Conservation (phyloP, 139 green algal species). For the Chlamydomonas urium region DNA sequence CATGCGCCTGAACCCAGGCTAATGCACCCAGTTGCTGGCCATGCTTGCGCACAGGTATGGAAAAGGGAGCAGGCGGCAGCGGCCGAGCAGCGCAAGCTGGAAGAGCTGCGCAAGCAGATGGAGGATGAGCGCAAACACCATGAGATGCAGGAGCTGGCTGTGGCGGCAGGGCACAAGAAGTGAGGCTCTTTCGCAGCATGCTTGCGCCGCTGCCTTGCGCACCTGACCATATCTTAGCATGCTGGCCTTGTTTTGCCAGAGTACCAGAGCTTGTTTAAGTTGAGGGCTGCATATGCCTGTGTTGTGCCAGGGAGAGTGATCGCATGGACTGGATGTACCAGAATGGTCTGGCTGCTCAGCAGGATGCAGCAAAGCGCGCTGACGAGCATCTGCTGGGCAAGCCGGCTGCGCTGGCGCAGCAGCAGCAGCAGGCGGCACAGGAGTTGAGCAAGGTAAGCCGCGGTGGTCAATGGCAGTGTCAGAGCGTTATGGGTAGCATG, state of each 20-base stretch:
- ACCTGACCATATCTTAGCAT: too few species aligned
- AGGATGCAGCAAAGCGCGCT: constrained; percentile 62
- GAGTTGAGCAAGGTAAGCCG: too few species aligned
- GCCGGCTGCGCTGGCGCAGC: constrained; percentile 36
- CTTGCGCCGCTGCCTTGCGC: too few species aligned
- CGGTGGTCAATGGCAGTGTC: too few species aligned
- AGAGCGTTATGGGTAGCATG: too few species aligned
- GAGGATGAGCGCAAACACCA: constrained; percentile 75
- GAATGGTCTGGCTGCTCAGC: constrained; percentile 65
- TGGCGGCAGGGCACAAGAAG: constrained; percentile 10
- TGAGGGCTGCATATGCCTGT: not conserved
- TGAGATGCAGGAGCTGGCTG: constrained; percentile 59
- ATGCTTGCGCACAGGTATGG: constrained; percentile 59
- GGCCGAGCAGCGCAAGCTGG: constrained; percentile 75
- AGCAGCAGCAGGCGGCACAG: not conserved
- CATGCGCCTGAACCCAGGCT: not conserved
- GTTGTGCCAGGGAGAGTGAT: constrained; percentile 48
- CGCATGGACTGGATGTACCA: constrained; percentile 97
- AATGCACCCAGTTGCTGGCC: not conserved
- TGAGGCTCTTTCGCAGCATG: too few species aligned
- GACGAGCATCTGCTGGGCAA: constrained; percentile 70
- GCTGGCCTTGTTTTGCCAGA: too few species aligned
- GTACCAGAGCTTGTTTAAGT: not conserved
- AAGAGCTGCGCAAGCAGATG: constrained; percentile 83
- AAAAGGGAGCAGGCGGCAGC: constrained; percentile 79